Evolutionary conservation across 2,329 filamentous ascomycete genomes (phyloP).

Genomic region (Reticulascus tulasneorum): DNA sequence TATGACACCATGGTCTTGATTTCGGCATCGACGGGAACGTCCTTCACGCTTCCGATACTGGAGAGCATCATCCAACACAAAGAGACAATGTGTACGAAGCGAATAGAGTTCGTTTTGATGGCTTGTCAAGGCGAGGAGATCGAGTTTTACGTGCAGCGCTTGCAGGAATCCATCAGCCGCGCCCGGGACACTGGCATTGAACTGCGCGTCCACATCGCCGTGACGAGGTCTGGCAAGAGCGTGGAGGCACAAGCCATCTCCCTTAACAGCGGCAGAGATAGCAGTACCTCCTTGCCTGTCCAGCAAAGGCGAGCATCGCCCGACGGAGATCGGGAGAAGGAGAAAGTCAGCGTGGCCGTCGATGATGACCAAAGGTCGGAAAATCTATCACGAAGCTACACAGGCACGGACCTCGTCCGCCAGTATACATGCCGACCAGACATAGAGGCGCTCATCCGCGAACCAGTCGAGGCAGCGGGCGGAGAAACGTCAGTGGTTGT

Average conservation of each 20-base stretch:
- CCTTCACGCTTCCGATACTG: constrained; percentile 56
- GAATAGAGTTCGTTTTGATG: constrained; percentile 50
- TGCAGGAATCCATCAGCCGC: constrained; percentile 39
- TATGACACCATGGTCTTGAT: constrained; percentile 59
- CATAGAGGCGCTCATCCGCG: constrained; percentile 47
- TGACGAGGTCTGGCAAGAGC: constrained; percentile 36
- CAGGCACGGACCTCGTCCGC: constrained; percentile 29
- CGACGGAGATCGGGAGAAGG: constrained; percentile 6
- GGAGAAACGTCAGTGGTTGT: constrained; percentile 60
- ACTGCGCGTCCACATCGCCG: constrained; percentile 49
- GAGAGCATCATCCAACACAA: constrained; percentile 46
- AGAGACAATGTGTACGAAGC: constrained; percentile 41
- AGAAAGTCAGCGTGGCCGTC: constrained; percentile 5
- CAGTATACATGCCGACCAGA: constrained; percentile 46
- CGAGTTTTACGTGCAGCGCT: constrained; percentile 49
- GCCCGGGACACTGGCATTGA: constrained; percentile 43
- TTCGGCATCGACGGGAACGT: constrained; percentile 60
- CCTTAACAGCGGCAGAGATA: constrained; percentile 12
- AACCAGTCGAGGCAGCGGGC: constrained; percentile 52
- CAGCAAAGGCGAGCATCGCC: constrained; percentile 4
- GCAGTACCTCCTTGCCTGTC: constrained; percentile 10
- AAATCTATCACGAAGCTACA: constrained; percentile 4
- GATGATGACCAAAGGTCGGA: constrained; percentile 18
- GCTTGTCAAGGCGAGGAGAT: constrained; percentile 50
- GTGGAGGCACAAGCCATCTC: constrained; percentile 19